Percentiles rank a stretch among this genome's conserved stretches.
Conservation (phyloP, 2,329 filamentous ascomycete genomes). For the Graphilbum fragrans region DNA sequence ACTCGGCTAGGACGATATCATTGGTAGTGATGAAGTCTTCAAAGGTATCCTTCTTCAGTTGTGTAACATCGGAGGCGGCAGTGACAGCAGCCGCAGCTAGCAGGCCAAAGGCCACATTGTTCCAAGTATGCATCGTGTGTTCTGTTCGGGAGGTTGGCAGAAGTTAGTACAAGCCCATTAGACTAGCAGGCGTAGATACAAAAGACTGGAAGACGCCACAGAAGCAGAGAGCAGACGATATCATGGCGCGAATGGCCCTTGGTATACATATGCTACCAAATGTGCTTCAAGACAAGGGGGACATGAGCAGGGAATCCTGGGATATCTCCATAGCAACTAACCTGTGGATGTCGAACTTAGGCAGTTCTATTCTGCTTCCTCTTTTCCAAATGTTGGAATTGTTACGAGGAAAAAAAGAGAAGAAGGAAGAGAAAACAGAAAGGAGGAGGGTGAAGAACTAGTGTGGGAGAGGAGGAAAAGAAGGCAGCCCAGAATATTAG, state of each 20-base stretch:
- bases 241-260: too few relatives aligned
- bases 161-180: neutral
- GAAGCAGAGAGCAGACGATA: too few relatives aligned
- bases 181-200: too few relatives aligned
- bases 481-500: too few relatives aligned
- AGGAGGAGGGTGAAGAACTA: neutral
- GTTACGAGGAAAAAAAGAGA: neutral
- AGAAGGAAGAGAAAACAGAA: neutral
- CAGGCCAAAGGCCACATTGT: constrained; percentile 39
- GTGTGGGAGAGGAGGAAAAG: neutral
- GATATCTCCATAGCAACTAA: too few relatives aligned
- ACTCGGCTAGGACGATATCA: constrained; percentile 87
- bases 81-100: constrained; percentile 46
- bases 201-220: too few relatives aligned
- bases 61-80: constrained; percentile 65
- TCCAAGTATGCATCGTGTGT: constrained; percentile 30
- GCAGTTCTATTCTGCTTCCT: too few relatives aligned
- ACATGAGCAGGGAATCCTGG: too few relatives aligned
- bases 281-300: too few relatives aligned
- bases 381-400: neutral
- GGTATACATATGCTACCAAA: too few relatives aligned
- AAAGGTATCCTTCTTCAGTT: constrained; percentile 80
- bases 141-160: neutral
- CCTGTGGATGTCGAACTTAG: too few relatives aligned
- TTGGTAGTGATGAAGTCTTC: constrained; percentile 74